phyloP scores from a whole-genome alignment of 208 protist genomes.

The Jaenimonas drosophilae region DNA sequence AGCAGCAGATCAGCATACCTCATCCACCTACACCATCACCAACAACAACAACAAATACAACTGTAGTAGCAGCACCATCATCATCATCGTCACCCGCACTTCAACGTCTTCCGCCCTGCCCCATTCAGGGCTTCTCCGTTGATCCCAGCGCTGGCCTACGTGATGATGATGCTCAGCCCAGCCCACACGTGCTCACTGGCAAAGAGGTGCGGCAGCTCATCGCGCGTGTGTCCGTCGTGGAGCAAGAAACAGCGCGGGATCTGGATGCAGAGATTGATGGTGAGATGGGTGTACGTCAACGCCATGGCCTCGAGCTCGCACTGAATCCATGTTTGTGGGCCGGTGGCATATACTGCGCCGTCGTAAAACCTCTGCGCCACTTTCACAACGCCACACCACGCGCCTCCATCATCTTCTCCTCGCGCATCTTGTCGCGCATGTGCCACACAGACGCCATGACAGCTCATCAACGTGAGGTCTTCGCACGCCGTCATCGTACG shows the following conservation, averaged over 20 bases:
- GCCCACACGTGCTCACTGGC: slow-evolving; percentile 21
- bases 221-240: slow-evolving; percentile 35
- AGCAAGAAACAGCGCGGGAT: slow-evolving; percentile 51
- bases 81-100: slow-evolving; percentile 1
- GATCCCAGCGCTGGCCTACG: not conserved
- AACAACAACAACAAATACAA: not conserved
- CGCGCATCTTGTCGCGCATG: slow-evolving; percentile 17
- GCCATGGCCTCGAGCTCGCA: slow-evolving; percentile 44
- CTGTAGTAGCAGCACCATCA: not conserved
- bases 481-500: slow-evolving; percentile 51
- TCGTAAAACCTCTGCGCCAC: slow-evolving; percentile 52
- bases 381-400: slow-evolving; percentile 50
- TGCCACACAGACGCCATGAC: slow-evolving; percentile 27
- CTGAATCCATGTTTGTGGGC: slow-evolving; percentile 51
- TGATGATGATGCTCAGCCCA: slow-evolving; percentile 19
- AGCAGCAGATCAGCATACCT: not conserved
- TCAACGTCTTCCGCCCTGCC: slow-evolving; percentile 33
- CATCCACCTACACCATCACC: not conserved
- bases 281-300: slow-evolving; percentile 34
- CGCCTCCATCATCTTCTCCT: slow-evolving; percentile 48
- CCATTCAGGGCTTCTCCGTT: slow-evolving; percentile 43
- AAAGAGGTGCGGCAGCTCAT: slow-evolving; percentile 36
- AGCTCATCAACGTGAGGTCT: slow-evolving; percentile 34
- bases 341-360: slow-evolving; percentile 53
- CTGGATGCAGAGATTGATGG: slow-evolving; percentile 38